These are phyloP conservation scores for Globisporangium barbulae DNA, from an alignment of 352 stramenopile species.

Conservation along the genomic window DNA sequence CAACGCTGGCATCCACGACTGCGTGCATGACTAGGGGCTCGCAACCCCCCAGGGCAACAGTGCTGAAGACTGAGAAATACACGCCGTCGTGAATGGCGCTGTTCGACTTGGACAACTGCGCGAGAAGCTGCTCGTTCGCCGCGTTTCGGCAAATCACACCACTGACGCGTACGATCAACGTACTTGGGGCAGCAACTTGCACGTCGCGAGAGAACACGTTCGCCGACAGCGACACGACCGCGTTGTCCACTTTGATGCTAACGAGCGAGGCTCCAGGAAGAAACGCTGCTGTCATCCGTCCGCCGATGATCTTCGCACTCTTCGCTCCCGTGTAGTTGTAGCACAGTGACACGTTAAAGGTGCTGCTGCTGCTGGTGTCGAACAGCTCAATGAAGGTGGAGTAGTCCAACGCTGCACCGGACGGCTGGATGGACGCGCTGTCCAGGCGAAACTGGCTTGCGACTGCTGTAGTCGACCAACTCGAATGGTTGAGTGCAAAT, in stretches of 20 bases:
- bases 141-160: slow-evolving; percentile 45
- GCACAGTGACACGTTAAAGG: slow-evolving; percentile 25
- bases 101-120: slow-evolving; percentile 26
- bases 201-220: slow-evolving; percentile 34
- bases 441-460: slow-evolving; percentile 33
- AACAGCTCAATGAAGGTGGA: slow-evolving; percentile 28
- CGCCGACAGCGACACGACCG: slow-evolving; percentile 10
- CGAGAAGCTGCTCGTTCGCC: slow-evolving; percentile 34
- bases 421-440: slow-evolving; percentile 41
- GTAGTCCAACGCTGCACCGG: slow-evolving; percentile 43
- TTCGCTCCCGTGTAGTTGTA: slow-evolving; percentile 42
- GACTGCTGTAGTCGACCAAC: slow-evolving; percentile 2
- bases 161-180: slow-evolving; percentile 36
- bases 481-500: slow-evolving; percentile 26
- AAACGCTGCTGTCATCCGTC: slow-evolving; percentile 29
- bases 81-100: slow-evolving; percentile 34
- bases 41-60: slow-evolving; percentile 23
- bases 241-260: slow-evolving; percentile 23
- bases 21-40: slow-evolving; percentile 48
- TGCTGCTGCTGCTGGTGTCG: slow-evolving; percentile 7
- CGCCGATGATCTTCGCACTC: slow-evolving; percentile 44
- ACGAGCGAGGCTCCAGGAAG: slow-evolving; percentile 30
- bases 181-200: slow-evolving; percentile 27
- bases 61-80: slow-evolving; percentile 32
- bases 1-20: slow-evolving; percentile 27